Base-by-base conservation (phyloP, 495 filamentous ascomycete genomes). In the Saxispiralis lemnorum region DNA sequence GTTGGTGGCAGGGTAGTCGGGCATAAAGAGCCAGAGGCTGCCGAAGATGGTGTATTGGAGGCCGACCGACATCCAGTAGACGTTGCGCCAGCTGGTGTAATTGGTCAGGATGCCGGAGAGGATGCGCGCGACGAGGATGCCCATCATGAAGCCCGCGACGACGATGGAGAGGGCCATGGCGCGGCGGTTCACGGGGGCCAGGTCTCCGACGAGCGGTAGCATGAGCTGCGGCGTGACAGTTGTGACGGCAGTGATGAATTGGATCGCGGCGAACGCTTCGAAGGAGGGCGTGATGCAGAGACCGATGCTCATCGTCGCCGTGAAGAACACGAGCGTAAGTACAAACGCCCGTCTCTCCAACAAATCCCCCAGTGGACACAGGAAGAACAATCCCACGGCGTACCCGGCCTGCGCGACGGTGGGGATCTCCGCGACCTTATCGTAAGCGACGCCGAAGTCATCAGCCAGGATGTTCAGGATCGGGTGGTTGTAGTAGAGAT, bases 141-240 rank as follows among this genome's bases (percentile, higher is more conserved):
- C 83, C 2, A 87, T 69, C 4, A 83, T 66, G 0, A 87, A 63
- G n/a, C 82, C 83, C 0, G 81, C 83, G 24, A 79, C 74, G 9
- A 88, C 79, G 51, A 87, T 71, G 14, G 79, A 78, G 52, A 70
- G 58, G 16, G 78, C 78, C 6, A 71, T 71, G 11, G 79, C 79
- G 7, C 80, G 73, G 24, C 76, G 73, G 18, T 73, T 59, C 2
- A 72, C 66, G 0, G 83, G 83, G 0, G 81, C 81, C 19, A 88
- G 75, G 54, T 88, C 81, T 16, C 82, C 82, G 4, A 87, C 81
- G 0, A 92, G 63, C 0, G 83, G 83, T 14, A 92, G 76, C 78
- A 88, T 79, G 39, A 85, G 68, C 60, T 89, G 82, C 0, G 83
- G 83, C 10, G 83, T 88, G 4, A 92, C 82, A 1, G 83, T 92